Evolutionary conservation across 129 eudicot species (phyloP).

Genomic region (Mikania micrantha): DNA sequence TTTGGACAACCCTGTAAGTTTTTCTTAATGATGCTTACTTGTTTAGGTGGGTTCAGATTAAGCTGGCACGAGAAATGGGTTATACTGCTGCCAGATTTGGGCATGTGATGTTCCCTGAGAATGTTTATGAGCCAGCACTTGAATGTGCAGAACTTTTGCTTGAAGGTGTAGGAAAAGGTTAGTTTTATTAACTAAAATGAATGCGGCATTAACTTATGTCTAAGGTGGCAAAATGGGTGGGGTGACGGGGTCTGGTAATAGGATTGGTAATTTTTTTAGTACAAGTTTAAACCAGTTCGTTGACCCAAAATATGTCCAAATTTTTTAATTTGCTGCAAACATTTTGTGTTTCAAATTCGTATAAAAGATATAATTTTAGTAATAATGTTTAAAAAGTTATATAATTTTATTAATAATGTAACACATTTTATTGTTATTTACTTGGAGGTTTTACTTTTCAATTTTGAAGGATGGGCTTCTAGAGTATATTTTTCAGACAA

Average conservation of each 20-base stretch:
- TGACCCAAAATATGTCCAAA: neutral
- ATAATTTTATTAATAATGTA: neutral
- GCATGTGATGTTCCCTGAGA: slow-evolving; percentile 98
- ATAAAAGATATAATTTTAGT: neutral
- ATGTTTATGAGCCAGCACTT: slow-evolving; percentile 97
- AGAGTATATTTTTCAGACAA: slow-evolving; percentile 85
- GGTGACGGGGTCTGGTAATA: neutral
- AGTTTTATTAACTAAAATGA: slow-evolving; percentile 5
- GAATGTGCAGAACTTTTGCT: slow-evolving; percentile 85
- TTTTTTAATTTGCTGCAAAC: neutral
- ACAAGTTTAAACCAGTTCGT: neutral
- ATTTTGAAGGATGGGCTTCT: slow-evolving; percentile 82
- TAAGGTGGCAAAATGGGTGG: neutral
- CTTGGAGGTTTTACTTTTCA: neutral
- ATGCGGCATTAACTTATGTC: neutral
- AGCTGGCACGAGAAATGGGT: slow-evolving; percentile 89
- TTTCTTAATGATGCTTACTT: slow-evolving; percentile 31
- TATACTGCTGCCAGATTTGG: slow-evolving; percentile 97
- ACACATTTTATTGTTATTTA: neutral
- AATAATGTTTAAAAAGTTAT: neutral
- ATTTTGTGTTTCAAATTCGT: neutral
- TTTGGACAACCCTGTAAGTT: slow-evolving; percentile 23
- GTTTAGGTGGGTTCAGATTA: slow-evolving; percentile 95
- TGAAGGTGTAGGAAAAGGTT: slow-evolving; percentile 93
- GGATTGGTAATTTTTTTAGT: neutral